phyloP scores from a whole-genome alignment of 768 basidiomycete species.

The Kwoniella shandongensis region DNA sequence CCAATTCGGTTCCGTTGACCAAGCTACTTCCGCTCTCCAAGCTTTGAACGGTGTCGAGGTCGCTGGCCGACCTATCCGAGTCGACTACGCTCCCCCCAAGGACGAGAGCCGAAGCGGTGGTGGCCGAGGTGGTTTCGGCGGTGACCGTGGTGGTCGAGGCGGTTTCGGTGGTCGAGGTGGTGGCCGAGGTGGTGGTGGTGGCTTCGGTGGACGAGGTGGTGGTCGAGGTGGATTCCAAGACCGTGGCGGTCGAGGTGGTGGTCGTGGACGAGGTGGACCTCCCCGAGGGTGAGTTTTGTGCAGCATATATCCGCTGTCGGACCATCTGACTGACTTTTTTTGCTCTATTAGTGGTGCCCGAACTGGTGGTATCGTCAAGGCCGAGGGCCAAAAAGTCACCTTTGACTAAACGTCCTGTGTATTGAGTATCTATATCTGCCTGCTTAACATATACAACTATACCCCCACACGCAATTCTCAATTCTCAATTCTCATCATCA shows the following conservation, averaged over 20 bases:
- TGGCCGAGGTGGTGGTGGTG: slow-evolving; percentile 23
- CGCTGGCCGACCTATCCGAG: slow-evolving; percentile 73
- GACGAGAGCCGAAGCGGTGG: slow-evolving; percentile 55
- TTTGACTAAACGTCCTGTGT: slow-evolving; percentile 44
- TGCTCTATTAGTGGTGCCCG: slow-evolving; percentile 53
- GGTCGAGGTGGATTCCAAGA: slow-evolving; percentile 52
- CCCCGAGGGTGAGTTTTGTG: slow-evolving; percentile 47
- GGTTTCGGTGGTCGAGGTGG: slow-evolving; percentile 26
- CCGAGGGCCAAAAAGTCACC: slow-evolving; percentile 59
- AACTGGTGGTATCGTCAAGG: slow-evolving; percentile 65
- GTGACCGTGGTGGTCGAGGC: slow-evolving; percentile 47
- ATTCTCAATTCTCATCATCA: background rate
- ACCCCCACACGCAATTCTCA: background rate
- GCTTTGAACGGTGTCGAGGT: slow-evolving; percentile 70
- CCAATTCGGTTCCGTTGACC: slow-evolving; percentile 78
- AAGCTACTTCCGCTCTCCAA: slow-evolving; percentile 76
- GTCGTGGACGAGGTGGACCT: slow-evolving; percentile 56
- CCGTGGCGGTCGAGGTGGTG: slow-evolving; percentile 48
- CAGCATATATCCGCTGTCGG: background rate
- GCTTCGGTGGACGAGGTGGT: slow-evolving; percentile 34
- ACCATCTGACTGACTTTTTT: slow-evolving; percentile 9
- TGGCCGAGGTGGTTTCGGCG: slow-evolving; percentile 27
- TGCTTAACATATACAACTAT: no score
- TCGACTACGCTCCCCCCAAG: slow-evolving; percentile 60
- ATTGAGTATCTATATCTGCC: background rate